phyloP scores from a whole-genome alignment of 2,329 filamentous ascomycete genomes.

The Aspergillus felis region DNA sequence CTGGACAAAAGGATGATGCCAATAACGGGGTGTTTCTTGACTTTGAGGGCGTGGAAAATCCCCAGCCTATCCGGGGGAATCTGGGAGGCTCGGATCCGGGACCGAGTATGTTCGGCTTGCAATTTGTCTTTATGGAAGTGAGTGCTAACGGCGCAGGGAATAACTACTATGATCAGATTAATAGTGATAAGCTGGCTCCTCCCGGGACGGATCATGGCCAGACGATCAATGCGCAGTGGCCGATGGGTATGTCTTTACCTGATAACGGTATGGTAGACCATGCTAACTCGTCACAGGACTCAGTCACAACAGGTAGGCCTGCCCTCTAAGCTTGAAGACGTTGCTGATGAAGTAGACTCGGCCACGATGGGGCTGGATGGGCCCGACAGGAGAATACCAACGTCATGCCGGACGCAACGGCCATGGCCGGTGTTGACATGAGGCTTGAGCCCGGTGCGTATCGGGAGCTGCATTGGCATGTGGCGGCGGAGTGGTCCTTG shows the following conservation, averaged over 20 bases:
- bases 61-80: slow-evolving; percentile 54
- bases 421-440: slow-evolving; percentile 60
- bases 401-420: slow-evolving; percentile 48
- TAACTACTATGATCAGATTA: slow-evolving; percentile 50
- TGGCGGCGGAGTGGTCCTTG: slow-evolving; percentile 37
- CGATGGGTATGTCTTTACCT: slow-evolving; percentile 37
- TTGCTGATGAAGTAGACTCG: slow-evolving; percentile 27
- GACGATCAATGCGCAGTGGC: slow-evolving; percentile 49
- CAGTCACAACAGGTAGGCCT: slow-evolving; percentile 41
- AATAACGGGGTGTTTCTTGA: slow-evolving; percentile 53
- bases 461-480: slow-evolving; percentile 58
- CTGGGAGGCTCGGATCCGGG: slow-evolving; percentile 52
- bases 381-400: slow-evolving; percentile 51
- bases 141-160: slow-evolving; percentile 30
- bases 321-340: background rate
- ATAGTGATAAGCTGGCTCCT: slow-evolving; percentile 53
- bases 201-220: slow-evolving; percentile 48
- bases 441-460: slow-evolving; percentile 55
- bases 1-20: slow-evolving; percentile 49
- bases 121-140: background rate
- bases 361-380: slow-evolving; percentile 49
- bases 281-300: slow-evolving; percentile 29
- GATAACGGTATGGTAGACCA: no score
- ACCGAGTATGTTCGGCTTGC: slow-evolving; percentile 34
- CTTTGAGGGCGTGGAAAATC: slow-evolving; percentile 49